These are phyloP conservation scores for Lichtheimia ramosa DNA, from an alignment of 371 early-diverging fungal species.

Conservation along the genomic window DNA sequence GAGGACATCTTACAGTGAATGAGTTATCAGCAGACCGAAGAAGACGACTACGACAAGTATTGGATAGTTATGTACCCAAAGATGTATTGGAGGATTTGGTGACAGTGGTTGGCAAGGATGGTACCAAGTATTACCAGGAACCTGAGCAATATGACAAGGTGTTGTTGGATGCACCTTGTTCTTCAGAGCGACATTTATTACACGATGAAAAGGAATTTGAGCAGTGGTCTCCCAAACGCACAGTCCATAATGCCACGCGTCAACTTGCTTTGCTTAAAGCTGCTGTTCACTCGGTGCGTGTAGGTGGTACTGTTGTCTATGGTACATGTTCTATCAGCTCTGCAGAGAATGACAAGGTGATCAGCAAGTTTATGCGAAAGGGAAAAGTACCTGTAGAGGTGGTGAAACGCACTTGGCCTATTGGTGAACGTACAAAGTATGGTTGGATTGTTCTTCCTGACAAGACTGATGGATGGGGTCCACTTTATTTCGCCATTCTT, in stretches of 20 bases:
- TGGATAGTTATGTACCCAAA: slow-evolving; percentile 58
- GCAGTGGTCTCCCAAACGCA: slow-evolving; percentile 53
- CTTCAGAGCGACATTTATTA: slow-evolving; percentile 71
- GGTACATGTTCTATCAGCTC: slow-evolving; percentile 73
- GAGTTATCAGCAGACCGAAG: slow-evolving; percentile 55
- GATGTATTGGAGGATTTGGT: slow-evolving; percentile 36
- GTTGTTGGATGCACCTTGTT: slow-evolving; percentile 80
- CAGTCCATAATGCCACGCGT: slow-evolving; percentile 49
- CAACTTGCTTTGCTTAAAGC: slow-evolving; percentile 61
- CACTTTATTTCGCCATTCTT: slow-evolving; percentile 55
- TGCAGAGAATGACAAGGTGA: slow-evolving; percentile 73
- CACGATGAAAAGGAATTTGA: slow-evolving; percentile 52
- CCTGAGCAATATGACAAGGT: slow-evolving; percentile 63
- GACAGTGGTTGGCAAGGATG: slow-evolving; percentile 60
- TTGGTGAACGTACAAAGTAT: slow-evolving; percentile 59
- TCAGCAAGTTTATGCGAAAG: slow-evolving; percentile 45
- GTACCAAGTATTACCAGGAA: slow-evolving; percentile 42
- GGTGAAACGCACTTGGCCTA: slow-evolving; percentile 36
- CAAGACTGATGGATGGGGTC: slow-evolving; percentile 56
- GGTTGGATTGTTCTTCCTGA: slow-evolving; percentile 67
- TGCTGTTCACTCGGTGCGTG: slow-evolving; percentile 59
- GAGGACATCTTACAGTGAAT: slow-evolving; percentile 53
- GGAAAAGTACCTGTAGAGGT: slow-evolving; percentile 44
- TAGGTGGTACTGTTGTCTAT: slow-evolving; percentile 68
- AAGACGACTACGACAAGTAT: slow-evolving; percentile 51